Evolutionary conservation across 2,329 filamentous ascomycete genomes (phyloP), one percentile per base, ranked within the genome.

Genomic region (Neopestalotiopsis clavispora): DNA sequence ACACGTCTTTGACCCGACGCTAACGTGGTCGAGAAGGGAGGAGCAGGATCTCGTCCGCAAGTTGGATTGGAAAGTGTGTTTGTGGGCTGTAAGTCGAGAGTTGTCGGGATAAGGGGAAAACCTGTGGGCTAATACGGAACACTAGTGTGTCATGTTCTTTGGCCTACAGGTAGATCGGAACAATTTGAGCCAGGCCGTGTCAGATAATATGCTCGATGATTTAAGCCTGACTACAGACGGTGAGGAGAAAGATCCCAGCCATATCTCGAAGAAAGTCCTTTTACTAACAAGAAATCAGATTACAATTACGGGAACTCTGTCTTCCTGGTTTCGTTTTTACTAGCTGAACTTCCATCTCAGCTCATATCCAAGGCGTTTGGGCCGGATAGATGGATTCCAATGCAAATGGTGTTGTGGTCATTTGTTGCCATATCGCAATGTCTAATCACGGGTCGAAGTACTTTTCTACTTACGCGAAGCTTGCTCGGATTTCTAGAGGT

Each of bases 341-440:
- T 83, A 4, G 87, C 89, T 0, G 89, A 91, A 72, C 78, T 91
- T 1, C 89, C 89, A 0, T 90, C 88, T 0, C 88, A 91, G 73
- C 81, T 91, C 7, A 74, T 91, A 14, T 86, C 83, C 61, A 91
- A 91, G 75, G 85, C 84, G 73, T 71, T 78, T 0, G 77, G 76
- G 0, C 76, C 77, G 7, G 76, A 78, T 67, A 74, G 74, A 65
- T 79, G 76, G 77, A 77, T 78, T 23, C 76, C 77, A 13, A 74
- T 72, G 49, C 76, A 78, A 67, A 79, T 79, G 59, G 73, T 74
- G 42, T 20, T 78, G n/a, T 78, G 76, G 75, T 77, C 75, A 0
- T 70, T 79, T 20, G 76, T 78, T 5, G 75, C 76, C 6, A 69
- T 74, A 40, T 73, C 74, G 1, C 77, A 79, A 49, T 77, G 74